A percentile compares a stretch with the other conserved stretches of the same genome.
Conservation (phyloP, 2,329 filamentous ascomycete genomes). For the Amesomyces nigricolor region DNA sequence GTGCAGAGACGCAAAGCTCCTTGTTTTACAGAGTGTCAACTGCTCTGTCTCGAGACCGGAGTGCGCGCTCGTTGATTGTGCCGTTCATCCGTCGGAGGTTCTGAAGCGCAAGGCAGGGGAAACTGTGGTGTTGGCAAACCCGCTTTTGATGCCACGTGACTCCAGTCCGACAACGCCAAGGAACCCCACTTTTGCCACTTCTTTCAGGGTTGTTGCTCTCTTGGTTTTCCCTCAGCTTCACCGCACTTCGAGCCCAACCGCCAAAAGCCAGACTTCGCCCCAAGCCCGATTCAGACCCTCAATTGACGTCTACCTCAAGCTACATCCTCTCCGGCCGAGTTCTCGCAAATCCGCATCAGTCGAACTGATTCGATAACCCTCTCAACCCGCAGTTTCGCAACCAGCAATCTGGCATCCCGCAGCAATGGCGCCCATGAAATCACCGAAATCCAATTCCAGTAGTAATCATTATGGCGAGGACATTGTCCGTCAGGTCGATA, state of each 20-base stretch:
- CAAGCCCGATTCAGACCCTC: background rate
- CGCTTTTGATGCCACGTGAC: background rate
- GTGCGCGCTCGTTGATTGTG: no score
- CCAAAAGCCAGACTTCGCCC: background rate
- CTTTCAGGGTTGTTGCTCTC: background rate
- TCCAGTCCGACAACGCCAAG: background rate
- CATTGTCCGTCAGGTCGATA: slow-evolving; percentile 60
- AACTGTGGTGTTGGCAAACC: background rate
- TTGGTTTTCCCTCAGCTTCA: background rate
- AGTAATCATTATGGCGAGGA: slow-evolving; percentile 74
- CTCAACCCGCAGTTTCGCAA: background rate
- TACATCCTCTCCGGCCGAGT: background rate
- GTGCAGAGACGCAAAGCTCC: no score
- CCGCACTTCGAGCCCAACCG: background rate
- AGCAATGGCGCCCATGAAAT: slow-evolving; percentile 65
- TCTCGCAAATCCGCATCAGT: background rate
- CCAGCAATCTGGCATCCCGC: slow-evolving; percentile 31
- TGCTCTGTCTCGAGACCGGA: no score
- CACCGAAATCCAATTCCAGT: slow-evolving; percentile 61
- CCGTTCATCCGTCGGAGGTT: no score
- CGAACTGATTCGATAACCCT: background rate
- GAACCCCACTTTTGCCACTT: background rate
- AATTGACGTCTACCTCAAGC: background rate
- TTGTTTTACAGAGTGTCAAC: no score
- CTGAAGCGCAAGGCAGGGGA: background rate